A percentile compares a stretch with the other conserved stretches of the same genome.
Evolutionary conservation across 257 asterid genomes (phyloP).

Genomic region (Parsonsia alboflavescens): DNA sequence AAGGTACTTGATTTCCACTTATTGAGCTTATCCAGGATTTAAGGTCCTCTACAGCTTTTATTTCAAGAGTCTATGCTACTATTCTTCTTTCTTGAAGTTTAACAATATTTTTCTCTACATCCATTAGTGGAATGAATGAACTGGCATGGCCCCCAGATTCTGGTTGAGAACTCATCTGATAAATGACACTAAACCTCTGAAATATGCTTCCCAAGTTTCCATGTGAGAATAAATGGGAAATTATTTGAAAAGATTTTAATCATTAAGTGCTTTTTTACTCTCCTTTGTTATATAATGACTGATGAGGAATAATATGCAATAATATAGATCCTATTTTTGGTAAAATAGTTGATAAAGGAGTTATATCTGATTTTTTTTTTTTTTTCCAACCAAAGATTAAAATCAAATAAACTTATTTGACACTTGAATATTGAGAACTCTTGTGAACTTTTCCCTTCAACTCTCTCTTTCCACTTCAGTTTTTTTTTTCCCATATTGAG

Average conservation of each 20-base stretch:
- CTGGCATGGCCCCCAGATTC: background rate
- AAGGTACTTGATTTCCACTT: slow-evolving; percentile 47
- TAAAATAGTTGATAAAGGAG: no score
- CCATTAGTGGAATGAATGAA: background rate
- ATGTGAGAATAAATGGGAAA: background rate
- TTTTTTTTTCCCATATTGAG: no score
- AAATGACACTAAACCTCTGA: background rate
- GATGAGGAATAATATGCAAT: no score
- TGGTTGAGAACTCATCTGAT: background rate
- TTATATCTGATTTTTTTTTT: no score
- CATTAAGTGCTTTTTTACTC: no score
- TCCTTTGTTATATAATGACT: no score
- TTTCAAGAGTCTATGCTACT: background rate
- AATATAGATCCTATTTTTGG: no score
- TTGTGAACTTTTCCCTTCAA: no score
- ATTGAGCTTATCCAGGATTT: background rate
- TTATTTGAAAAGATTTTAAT: background rate
- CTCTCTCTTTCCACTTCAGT: background rate
- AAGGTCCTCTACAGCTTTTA: background rate
- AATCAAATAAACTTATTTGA: no score
- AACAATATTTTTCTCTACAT: background rate
- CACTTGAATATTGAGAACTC: no score
- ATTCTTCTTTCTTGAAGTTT: background rate
- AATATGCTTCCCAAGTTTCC: no score
- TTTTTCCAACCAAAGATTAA: no score